Percentiles rank a stretch among this genome's conserved stretches.
phyloP scores from a whole-genome alignment of 2,329 filamentous ascomycete species.

The Raffaelea arxii region DNA sequence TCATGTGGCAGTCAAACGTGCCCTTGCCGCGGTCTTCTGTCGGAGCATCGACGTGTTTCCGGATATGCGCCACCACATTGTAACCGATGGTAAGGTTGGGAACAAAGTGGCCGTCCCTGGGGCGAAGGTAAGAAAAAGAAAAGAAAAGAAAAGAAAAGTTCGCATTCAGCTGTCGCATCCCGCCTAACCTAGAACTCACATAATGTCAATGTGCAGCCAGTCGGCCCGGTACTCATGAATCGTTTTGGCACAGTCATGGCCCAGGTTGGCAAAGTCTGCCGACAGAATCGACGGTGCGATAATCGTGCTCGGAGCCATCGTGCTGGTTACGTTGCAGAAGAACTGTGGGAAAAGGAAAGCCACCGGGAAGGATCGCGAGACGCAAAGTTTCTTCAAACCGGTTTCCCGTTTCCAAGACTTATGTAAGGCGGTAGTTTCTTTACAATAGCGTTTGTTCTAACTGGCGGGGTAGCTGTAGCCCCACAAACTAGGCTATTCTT shows the following conservation, averaged over 20 bases:
- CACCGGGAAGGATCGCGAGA: too few relatives aligned
- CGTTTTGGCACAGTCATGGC: constrained; percentile 75
- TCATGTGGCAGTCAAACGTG: constrained; percentile 99
- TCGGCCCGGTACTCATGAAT: constrained; percentile 82
- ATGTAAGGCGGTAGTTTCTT: too few relatives aligned
- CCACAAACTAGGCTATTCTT: too few relatives aligned
- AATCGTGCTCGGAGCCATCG: constrained; percentile 83
- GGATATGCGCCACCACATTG: constrained; percentile 89
- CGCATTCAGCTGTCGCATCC: neutral
- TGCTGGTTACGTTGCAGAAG: neutral
- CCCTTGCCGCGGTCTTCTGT: constrained; percentile 55
- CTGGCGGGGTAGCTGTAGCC: too few relatives aligned
- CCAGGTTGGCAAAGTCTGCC: constrained; percentile 86
- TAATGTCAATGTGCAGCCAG: constrained; percentile 93
- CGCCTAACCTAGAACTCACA: constrained; percentile 31
- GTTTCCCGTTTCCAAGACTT: too few relatives aligned
- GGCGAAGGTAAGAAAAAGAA: neutral
- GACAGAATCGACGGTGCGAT: constrained; percentile 98
- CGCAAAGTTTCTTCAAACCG: too few relatives aligned
- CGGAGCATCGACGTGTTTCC: constrained; percentile 64
- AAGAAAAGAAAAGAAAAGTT: neutral
- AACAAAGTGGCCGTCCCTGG: constrained; percentile 95
- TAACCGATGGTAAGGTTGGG: constrained; percentile 97
- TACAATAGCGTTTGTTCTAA: too few relatives aligned
- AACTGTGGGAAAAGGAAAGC: neutral